Base-by-base conservation (phyloP, 2,329 filamentous ascomycete genomes). In the Talaromyces sp. region DNA sequence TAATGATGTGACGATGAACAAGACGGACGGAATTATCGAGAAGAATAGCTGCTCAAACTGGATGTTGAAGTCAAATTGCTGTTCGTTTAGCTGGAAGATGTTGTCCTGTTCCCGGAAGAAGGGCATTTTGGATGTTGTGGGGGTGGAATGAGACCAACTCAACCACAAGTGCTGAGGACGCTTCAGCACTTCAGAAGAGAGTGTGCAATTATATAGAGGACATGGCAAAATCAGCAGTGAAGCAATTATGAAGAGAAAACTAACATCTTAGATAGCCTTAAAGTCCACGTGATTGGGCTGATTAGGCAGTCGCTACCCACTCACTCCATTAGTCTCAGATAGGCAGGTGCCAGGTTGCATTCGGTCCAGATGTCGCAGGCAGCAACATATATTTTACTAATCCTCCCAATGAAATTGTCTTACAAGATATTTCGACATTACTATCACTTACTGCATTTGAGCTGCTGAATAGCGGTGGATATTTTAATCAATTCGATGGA, bases 1-100 rank as follows among this genome's bases (percentile, higher is more conserved):
- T 72, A 72, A 66, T 43, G 61, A 53, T n/a, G 51, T 43, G 17
- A 63, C 15, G 10, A 56, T 63, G 47, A 79, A 73, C 51, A 81
- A 67, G 2, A 70, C 67, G 51, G 78, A 70, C n/a, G 79, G 79
- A 10, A 78, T 66, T 25, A 79, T 72, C 11, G 72, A 71, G 45
- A 81, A 71, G 45, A 81, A 76, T 2, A 73, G 72, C 63, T 82
- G 78, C 66, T 82, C 79, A 64, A 81, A 81, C 17, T 81, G 72
- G 51, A 81, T 72, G 34, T 79, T 79, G 67, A 81, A 81, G 64
- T 81, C 80, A 65, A 81, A 80, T 22, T 56, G 31, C 61, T 63
- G 45, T 5, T n/a, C 25, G 73, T 72, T 38, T 15, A 54, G 61
- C 49, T 56, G 34, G 61, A 63, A 38, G 17, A 59, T 29, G 38